Conservation (phyloP, 192 early-diverging fungal genomes). For the Gryganskiella cystojenkinii region DNA sequence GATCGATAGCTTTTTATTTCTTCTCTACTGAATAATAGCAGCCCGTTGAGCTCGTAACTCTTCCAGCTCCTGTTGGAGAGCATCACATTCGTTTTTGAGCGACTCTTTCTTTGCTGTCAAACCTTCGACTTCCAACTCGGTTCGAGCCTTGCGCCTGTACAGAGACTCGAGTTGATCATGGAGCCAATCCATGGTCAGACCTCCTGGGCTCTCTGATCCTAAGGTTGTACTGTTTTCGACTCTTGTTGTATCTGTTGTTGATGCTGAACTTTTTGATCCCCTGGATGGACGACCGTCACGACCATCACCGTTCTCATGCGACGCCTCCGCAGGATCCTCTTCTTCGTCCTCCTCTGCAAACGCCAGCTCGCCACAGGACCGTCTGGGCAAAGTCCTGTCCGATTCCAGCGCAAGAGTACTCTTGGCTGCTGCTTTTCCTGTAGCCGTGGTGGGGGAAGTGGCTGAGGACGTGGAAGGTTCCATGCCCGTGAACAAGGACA, state of each 20-base stretch:
- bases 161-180: constrained; percentile 40
- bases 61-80: too few species aligned
- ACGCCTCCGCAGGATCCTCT: background rate
- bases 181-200: constrained; percentile 10
- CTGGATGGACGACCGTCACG: background rate
- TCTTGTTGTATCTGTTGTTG: too few species aligned
- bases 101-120: constrained; percentile 9
- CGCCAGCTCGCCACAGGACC: background rate
- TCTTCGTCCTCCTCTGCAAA: background rate
- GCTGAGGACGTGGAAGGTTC: background rate
- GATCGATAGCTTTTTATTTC: too few species aligned
- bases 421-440: background rate
- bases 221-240: background rate
- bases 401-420: background rate
- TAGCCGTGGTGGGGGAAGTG: background rate
- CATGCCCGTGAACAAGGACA: background rate
- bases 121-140: constrained; percentile 30
- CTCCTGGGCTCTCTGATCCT: background rate
- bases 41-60: too few species aligned
- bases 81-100: background rate
- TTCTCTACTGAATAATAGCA: too few species aligned
- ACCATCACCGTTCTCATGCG: background rate
- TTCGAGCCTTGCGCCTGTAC: constrained; percentile 23
- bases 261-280: too few species aligned
- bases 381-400: background rate